A percentile compares a stretch with the other conserved stretches of the same genome.
Conservation (phyloP, 1,139 yeast genomes). For the Lodderomyces jiufengensis region DNA sequence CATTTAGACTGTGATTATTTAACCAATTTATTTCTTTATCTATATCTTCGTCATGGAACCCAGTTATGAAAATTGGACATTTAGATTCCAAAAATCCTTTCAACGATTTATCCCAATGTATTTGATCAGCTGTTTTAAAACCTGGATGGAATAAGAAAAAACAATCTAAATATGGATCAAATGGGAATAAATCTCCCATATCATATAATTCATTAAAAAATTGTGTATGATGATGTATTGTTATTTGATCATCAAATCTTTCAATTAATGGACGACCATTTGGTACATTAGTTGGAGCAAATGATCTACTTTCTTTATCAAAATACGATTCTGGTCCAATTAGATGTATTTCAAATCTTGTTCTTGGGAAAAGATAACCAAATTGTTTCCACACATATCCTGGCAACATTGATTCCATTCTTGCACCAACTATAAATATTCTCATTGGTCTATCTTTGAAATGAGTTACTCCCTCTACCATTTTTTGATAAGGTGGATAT, state of each 20-base stretch:
- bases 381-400: slow-evolving; percentile 96
- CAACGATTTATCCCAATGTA: slow-evolving; percentile 78
- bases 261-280: slow-evolving; percentile 62
- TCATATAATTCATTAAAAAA: slow-evolving; percentile 89
- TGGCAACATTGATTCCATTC: slow-evolving; percentile 91
- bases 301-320: slow-evolving; percentile 49
- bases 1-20: slow-evolving; percentile 51
- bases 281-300: slow-evolving; percentile 36
- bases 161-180: slow-evolving; percentile 91
- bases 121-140: slow-evolving; percentile 76
- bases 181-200: slow-evolving; percentile 93
- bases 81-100: slow-evolving; percentile 88
- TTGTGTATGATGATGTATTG: slow-evolving; percentile 80
- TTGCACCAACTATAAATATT: slow-evolving; percentile 83
- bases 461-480: slow-evolving; percentile 36
- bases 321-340: slow-evolving; percentile 90
- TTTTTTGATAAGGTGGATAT: slow-evolving; percentile 57
- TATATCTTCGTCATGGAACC: slow-evolving; percentile 76
- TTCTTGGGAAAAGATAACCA: slow-evolving; percentile 79
- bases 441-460: slow-evolving; percentile 88
- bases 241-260: slow-evolving; percentile 71
- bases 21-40: slow-evolving; percentile 72
- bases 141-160: slow-evolving; percentile 97
- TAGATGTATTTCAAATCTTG: slow-evolving; percentile 80
- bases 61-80: slow-evolving; percentile 88